These are phyloP conservation scores for Cladophialophora immunda DNA, from an alignment of 2,329 filamentous ascomycete genomes.

Conservation along the genomic window DNA sequence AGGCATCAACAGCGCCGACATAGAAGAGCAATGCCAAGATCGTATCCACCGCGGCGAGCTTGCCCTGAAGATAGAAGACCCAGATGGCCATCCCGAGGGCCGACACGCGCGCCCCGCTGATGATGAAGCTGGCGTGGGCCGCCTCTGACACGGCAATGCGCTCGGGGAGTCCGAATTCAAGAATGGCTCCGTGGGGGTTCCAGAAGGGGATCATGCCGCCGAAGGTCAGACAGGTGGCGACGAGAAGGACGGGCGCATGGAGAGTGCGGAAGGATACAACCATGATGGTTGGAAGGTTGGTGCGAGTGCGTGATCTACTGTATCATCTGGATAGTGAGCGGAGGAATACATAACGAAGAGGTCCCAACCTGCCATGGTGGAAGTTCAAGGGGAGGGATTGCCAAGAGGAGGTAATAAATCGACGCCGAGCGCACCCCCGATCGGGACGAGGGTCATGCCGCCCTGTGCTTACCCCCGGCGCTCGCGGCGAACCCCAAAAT, in stretches of 20 bases:
- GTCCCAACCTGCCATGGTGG: no score
- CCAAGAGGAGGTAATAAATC: no score
- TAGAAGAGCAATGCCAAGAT: constrained; percentile 35
- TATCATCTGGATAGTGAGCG: no score
- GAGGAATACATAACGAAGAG: no score
- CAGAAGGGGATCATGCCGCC: constrained; percentile 5
- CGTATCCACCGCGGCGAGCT: constrained; percentile 41
- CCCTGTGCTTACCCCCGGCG: no score
- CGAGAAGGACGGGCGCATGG: constrained; percentile 1
- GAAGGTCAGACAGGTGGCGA: neutral
- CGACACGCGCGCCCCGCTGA: constrained; percentile 1
- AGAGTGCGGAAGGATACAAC: constrained; percentile 2
- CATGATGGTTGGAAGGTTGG: neutral
- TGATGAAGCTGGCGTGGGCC: constrained; percentile 3
- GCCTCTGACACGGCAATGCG: constrained; percentile 5
- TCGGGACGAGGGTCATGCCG: no score
- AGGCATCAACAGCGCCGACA: constrained; percentile 38
- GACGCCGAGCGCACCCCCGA: no score
- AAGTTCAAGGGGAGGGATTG: no score
- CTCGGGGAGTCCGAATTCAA: constrained; percentile 11
- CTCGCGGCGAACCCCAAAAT: no score
- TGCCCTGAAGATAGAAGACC: constrained; percentile 40
- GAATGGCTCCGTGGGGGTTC: constrained; percentile 12
- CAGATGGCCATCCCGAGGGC: constrained; percentile 6
- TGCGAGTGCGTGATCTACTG: no score